Conservation (phyloP, 2,329 filamentous ascomycete species). For the Metarhizium album region DNA sequence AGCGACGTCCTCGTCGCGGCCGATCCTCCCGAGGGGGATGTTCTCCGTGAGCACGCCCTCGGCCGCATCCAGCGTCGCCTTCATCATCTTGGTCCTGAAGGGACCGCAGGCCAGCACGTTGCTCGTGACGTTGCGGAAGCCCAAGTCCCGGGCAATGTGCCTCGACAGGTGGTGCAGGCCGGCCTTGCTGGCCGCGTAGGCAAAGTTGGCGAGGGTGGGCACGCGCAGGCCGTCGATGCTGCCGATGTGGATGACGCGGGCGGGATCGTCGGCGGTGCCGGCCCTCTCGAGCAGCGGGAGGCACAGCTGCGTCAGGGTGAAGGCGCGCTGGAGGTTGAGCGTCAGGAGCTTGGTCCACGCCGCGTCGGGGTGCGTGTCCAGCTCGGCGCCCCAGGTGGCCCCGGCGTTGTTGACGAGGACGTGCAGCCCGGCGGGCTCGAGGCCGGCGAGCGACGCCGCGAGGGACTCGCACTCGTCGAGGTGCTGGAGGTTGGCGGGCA, state of each 20-base stretch:
- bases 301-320: conserved; percentile 52
- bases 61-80: conserved; percentile 43
- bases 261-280: conserved; percentile 31
- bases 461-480: conserved; percentile 44
- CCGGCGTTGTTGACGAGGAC: conserved; percentile 58
- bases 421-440: conserved; percentile 40
- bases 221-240: conserved; percentile 52
- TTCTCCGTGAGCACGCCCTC: conserved; percentile 42
- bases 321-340: conserved; percentile 58
- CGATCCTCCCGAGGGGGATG: conserved; percentile 58
- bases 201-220: conserved; percentile 46
- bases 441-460: conserved; percentile 36
- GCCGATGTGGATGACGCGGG: conserved; percentile 54
- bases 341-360: conserved; percentile 50
- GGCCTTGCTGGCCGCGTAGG: conserved; percentile 52
- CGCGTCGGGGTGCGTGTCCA: conserved; percentile 46
- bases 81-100: conserved; percentile 61
- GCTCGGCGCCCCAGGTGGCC: conserved; percentile 51
- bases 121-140: conserved; percentile 47
- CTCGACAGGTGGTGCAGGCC: conserved; percentile 53
- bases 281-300: conserved; percentile 47
- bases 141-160: conserved; percentile 49
- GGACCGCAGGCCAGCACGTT: conserved; percentile 65
- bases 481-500: conserved; percentile 55
- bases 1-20: conserved; percentile 56